Conservation (phyloP, 2,329 filamentous ascomycete species). For the Fusarium circinatum region DNA sequence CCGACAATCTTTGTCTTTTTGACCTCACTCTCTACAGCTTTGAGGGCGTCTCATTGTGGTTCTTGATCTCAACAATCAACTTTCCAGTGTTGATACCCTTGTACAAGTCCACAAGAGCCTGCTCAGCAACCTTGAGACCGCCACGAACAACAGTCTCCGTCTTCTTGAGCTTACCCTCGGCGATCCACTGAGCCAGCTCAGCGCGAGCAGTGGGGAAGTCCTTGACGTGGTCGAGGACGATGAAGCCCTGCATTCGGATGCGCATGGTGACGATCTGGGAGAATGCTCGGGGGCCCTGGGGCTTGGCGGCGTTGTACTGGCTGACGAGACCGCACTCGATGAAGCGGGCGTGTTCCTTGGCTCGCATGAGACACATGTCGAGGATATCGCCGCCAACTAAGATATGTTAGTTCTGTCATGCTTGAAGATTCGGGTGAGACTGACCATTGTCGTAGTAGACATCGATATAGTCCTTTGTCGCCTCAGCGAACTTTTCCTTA, state of each 20-base stretch:
- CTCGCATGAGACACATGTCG: conserved; percentile 71
- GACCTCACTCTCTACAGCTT: conserved; percentile 38
- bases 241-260: conserved; percentile 76
- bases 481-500: conserved; percentile 66
- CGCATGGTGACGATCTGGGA: conserved; percentile 64
- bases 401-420: not conserved
- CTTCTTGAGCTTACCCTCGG: conserved; percentile 76
- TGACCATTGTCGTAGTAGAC: conserved; percentile 76
- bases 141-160: conserved; percentile 78
- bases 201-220: conserved; percentile 68
- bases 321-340: conserved; percentile 78
- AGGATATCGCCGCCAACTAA: conserved; percentile 75
- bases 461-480: conserved; percentile 69
- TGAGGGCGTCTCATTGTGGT: conserved; percentile 44
- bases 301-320: conserved; percentile 71
- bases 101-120: conserved; percentile 72
- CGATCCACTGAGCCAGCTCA: conserved; percentile 74
- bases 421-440: not conserved
- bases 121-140: conserved; percentile 71
- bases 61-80: conserved; percentile 49
- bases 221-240: conserved; percentile 74
- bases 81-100: conserved; percentile 78
- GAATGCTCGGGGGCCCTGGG: conserved; percentile 66
- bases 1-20: not conserved
- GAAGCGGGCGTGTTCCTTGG: conserved; percentile 72